A percentile compares a stretch with the other conserved stretches of the same genome.
Evolutionary conservation across 164 flowering plant species (phyloP).

Genomic region (Tinospora cordifolia): DNA sequence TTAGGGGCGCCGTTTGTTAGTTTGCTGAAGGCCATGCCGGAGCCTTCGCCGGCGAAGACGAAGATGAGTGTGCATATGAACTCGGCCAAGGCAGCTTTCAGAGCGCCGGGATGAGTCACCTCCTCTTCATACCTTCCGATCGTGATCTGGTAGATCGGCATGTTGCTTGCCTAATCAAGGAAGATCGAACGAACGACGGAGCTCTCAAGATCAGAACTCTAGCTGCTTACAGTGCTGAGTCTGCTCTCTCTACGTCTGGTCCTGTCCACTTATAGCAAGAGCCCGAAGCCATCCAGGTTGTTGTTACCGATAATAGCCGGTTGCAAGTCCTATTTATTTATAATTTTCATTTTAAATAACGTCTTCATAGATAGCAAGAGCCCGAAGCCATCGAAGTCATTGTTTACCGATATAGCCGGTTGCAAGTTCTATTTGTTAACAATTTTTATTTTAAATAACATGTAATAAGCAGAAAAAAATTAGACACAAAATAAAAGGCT

Average conservation of each 20-base stretch:
- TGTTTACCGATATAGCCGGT: slow-evolving; percentile 11
- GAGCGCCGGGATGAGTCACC: slow-evolving; percentile 29
- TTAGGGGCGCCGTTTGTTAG: slow-evolving; percentile 22
- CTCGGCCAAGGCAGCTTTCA: slow-evolving; percentile 44
- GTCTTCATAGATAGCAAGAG: too few relatives aligned
- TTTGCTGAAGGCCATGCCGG: slow-evolving; percentile 45
- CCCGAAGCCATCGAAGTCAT: not conserved
- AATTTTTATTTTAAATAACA: too few relatives aligned
- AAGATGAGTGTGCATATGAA: slow-evolving; percentile 42
- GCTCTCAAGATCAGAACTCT: not conserved
- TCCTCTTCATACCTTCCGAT: slow-evolving; percentile 29
- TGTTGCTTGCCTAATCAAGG: not conserved
- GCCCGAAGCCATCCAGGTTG: not conserved
- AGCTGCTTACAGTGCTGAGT: not conserved
- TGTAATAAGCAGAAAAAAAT: too few relatives aligned
- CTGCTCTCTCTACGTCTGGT: slow-evolving; percentile 10
- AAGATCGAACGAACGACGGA: not conserved
- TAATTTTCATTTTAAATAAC: too few relatives aligned
- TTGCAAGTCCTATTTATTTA: not conserved
- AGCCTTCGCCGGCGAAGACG: slow-evolving; percentile 48
- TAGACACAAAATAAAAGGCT: too few relatives aligned
- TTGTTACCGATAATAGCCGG: slow-evolving; percentile 8
- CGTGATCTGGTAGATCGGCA: slow-evolving; percentile 31
- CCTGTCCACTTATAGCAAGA: slow-evolving; percentile 12
- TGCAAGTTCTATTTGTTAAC: not conserved